A percentile compares a stretch with the other conserved stretches of the same genome.
Evolutionary conservation across 495 filamentous ascomycete genomes (phyloP).

Genomic region (Penicillium atrosanguineum): DNA sequence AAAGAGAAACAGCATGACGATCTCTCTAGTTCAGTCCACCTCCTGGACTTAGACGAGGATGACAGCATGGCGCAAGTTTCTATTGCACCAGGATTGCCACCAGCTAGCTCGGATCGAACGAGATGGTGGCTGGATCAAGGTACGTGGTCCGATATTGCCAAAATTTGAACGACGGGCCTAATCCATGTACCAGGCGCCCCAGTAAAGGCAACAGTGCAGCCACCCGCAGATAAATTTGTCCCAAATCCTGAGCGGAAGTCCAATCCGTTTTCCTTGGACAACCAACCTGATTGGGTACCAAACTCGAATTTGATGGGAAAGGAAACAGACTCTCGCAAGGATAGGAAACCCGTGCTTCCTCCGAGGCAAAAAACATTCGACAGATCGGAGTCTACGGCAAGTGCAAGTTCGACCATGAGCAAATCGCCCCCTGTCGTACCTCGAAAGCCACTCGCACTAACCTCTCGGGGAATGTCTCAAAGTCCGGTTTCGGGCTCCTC

Average conservation of each 20-base stretch:
- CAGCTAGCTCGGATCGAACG: constrained; percentile 81
- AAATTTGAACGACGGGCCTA: constrained; percentile 10
- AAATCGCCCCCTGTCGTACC: constrained; percentile 31
- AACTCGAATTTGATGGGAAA: background rate
- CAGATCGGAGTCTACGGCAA: background rate
- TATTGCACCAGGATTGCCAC: constrained; percentile 76
- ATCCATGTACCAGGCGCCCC: constrained; percentile 54
- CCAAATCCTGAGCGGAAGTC: constrained; percentile 70
- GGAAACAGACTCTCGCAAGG: background rate
- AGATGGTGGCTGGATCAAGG: constrained; percentile 96
- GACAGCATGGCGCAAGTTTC: constrained; percentile 70
- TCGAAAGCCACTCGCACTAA: constrained; percentile 34
- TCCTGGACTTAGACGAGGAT: constrained; percentile 67
- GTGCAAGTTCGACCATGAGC: background rate
- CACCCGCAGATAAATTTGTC: constrained; percentile 57
- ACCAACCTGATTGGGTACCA: constrained; percentile 74
- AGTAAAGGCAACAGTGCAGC: constrained; percentile 66
- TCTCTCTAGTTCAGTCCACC: constrained; percentile 33
- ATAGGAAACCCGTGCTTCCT: constrained; percentile 13
- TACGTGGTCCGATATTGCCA: constrained; percentile 20
- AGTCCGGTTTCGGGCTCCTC: background rate
- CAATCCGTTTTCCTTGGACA: constrained; percentile 73
- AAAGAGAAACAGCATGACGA: constrained; percentile 57
- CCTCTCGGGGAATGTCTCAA: constrained; percentile 7
- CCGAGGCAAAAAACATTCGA: constrained; percentile 10